These are phyloP conservation scores for Prunus dulcis DNA, from an alignment of 306 rosid species.

Conservation along the genomic window DNA sequence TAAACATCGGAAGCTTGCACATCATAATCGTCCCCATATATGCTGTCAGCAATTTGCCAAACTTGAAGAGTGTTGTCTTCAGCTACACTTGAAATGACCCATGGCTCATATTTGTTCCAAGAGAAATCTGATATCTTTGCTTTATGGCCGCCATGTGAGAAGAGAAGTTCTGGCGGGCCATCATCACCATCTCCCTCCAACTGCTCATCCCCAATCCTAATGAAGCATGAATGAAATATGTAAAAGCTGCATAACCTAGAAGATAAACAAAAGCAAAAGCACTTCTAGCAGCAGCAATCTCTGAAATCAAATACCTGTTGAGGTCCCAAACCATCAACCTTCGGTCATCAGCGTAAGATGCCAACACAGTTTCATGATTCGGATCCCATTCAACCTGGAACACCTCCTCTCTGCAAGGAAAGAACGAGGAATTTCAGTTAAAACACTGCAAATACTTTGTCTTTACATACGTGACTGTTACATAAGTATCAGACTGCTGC, in stretches of 20 bases:
- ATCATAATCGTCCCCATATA: conserved; percentile 50
- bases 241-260: neutral
- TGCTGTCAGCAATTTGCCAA: conserved; percentile 84
- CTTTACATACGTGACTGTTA: too few relatives aligned
- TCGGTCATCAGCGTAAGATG: conserved; percentile 84
- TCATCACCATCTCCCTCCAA: conserved; percentile 79
- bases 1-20: conserved; percentile 14
- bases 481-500: neutral
- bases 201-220: conserved; percentile 87
- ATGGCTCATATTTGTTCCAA: conserved; percentile 76
- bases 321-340: conserved; percentile 97
- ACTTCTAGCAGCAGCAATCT: neutral
- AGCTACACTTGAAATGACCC: conserved; percentile 87
- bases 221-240: neutral
- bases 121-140: conserved; percentile 91
- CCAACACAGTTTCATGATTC: conserved; percentile 77
- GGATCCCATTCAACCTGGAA: conserved; percentile 99
- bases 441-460: too few relatives aligned
- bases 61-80: conserved; percentile 86
- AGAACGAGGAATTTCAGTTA: neutral
- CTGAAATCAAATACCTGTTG: conserved; percentile 49
- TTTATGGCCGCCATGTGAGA: conserved; percentile 87
- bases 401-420: conserved; percentile 72
- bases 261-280: neutral
- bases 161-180: conserved; percentile 87